Evolutionary conservation across 495 filamentous ascomycete species (phyloP).

Genomic region (Aspergillus asperescens): DNA sequence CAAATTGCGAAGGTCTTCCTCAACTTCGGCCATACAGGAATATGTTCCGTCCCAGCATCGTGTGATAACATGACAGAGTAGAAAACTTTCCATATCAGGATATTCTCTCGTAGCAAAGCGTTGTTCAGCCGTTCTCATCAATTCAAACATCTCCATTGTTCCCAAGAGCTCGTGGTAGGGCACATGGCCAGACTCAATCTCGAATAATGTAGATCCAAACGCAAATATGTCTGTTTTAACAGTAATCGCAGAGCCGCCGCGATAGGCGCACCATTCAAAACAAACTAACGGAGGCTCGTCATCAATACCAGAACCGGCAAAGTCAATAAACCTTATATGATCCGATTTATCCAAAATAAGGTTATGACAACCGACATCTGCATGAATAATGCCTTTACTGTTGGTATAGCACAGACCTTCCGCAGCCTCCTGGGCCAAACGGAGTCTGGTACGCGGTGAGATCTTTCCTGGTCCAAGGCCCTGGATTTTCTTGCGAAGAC

Average conservation of each 20-base stretch:
- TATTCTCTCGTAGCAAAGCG: conserved; percentile 6
- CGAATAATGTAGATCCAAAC: conserved; percentile 18
- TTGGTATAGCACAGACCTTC: conserved; percentile 17
- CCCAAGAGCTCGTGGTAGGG: conserved; percentile 8
- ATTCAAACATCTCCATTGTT: background rate
- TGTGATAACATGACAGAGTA: conserved; percentile 2
- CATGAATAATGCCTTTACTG: conserved; percentile 16
- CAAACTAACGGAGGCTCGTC: conserved; percentile 12
- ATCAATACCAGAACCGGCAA: conserved; percentile 19
- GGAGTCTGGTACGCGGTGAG: background rate
- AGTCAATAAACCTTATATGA: conserved; percentile 21
- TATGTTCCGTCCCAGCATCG: conserved; percentile 9
- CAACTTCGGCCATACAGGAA: conserved; percentile 6
- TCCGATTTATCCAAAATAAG: conserved; percentile 9
- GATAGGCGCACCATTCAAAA: conserved; percentile 17
- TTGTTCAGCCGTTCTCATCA: conserved; percentile 4
- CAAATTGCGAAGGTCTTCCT: background rate
- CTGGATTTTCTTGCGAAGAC: conserved; percentile 7
- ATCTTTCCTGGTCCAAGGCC: background rate
- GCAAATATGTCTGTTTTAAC: conserved; percentile 18
- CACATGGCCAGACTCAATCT: conserved; percentile 11
- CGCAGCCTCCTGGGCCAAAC: conserved; percentile 10
- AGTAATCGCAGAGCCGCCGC: background rate
- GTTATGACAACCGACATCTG: conserved; percentile 19
- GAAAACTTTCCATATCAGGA: conserved; percentile 8